Base-by-base conservation (phyloP, 805 yeast species). In the Candida maltosa region DNA sequence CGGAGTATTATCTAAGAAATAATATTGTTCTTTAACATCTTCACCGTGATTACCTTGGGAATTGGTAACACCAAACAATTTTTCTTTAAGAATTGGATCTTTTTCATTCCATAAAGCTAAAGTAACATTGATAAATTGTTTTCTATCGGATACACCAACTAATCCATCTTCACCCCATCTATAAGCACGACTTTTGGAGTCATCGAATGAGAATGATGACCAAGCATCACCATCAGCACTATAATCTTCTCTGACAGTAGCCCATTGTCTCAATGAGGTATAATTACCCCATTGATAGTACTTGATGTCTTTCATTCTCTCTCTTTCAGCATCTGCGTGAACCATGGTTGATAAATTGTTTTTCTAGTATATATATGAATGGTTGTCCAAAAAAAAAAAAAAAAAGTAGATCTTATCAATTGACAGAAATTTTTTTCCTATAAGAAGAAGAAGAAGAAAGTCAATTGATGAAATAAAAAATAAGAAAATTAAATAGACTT, bases 81-180 rank as follows among this genome's bases (percentile, higher is more conserved):
- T 80, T 55, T 88, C 97, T 60, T 88, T 88, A 57, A 88, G 70
- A 47, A 87, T 75, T 28, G 76, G 80, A 60, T 88, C 97, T 47
- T 86, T 69, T 46, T 85, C 95, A 63, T 88, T 88, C 97, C 97
- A 88, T 41, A 89, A 68, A 3, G 89, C 95, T 67, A 88, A 69
- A n/a, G 84, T 74, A 47, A 86, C 58, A 55, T 91, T 82, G 21
- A 86, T 65, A 46, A 76, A 59, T 53, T 86, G 96, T 52, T 83
- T 87, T 42, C 84, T 77, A 55, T 88, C 97, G 42, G 85, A 76
- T 15, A 86, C 82, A 32, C 97, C 97, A 8, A 91, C 94, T 47
- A 88, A 65, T 2, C 97, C 97, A 56, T 88, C 96, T 58, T 89
- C 97, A 27, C 96, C 95, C 97, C 97, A 88, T 29, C 97, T 70